These are phyloP conservation scores for Platismatia glauca DNA, from an alignment of 495 filamentous ascomycete genomes.

Conservation along the genomic window DNA sequence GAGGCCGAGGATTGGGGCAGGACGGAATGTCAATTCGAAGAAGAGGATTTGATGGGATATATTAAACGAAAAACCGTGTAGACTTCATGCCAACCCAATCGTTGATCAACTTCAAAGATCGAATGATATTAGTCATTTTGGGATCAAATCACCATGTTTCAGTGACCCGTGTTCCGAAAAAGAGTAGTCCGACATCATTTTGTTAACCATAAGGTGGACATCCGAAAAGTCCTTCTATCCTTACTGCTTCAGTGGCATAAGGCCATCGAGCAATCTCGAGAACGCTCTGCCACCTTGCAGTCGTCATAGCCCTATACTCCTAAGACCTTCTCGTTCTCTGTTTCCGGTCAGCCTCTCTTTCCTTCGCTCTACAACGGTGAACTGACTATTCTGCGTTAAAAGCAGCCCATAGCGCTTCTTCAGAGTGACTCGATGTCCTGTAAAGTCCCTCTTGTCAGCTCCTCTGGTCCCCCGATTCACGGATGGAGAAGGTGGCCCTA, in stretches of 20 bases:
- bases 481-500: background rate
- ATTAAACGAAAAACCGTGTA: background rate
- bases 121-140: background rate
- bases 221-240: background rate
- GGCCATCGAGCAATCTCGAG: background rate
- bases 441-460: background rate
- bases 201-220: background rate
- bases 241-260: background rate
- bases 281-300: constrained; percentile 1
- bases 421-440: constrained; percentile 78
- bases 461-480: background rate
- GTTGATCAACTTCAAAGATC: background rate
- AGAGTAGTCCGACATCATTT: background rate
- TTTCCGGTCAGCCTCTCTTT: constrained; percentile 6
- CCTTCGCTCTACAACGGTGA: background rate
- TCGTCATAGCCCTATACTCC: constrained; percentile 28
- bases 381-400: constrained; percentile 73
- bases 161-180: background rate
- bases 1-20: constrained; percentile 73
- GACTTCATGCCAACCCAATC: background rate
- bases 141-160: background rate
- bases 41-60: constrained; percentile 32
- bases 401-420: constrained; percentile 87
- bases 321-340: constrained; percentile 34
- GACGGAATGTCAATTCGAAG: constrained; percentile 75